Evolutionary conservation across 805 yeast species (phyloP).

Genomic region (Candida tallmaniae): DNA sequence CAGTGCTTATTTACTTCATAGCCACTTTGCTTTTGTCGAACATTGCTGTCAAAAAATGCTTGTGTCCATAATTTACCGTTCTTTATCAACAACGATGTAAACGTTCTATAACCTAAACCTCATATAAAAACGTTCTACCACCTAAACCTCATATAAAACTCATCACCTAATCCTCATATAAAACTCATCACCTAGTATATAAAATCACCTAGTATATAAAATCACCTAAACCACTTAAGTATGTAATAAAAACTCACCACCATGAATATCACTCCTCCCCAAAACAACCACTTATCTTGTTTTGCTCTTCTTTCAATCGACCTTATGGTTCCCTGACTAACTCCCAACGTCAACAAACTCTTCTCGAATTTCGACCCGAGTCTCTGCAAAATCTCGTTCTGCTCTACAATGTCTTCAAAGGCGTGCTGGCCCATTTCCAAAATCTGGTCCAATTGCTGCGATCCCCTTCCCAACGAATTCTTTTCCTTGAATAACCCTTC

Average conservation of each 20-base stretch:
- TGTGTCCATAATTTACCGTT: too few species aligned
- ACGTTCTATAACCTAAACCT: too few species aligned
- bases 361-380: constrained; percentile 63
- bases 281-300: constrained; percentile 84
- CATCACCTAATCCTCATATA: too few species aligned
- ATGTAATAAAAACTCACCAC: constrained; percentile 65
- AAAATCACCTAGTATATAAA: too few species aligned
- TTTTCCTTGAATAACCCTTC: constrained; percentile 72
- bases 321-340: constrained; percentile 78
- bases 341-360: constrained; percentile 76
- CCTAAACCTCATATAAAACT: too few species aligned
- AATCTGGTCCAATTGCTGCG: constrained; percentile 82
- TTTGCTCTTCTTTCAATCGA: constrained; percentile 75
- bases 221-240: constrained; percentile 55
- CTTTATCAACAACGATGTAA: too few species aligned
- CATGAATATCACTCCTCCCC: constrained; percentile 62
- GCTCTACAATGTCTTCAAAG: constrained; percentile 80
- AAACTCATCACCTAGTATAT: too few species aligned
- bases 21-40: too few species aligned
- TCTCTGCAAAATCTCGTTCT: constrained; percentile 63
- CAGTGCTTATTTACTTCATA: too few species aligned
- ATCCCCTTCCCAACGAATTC: constrained; percentile 59
- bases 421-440: constrained; percentile 86
- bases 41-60: too few species aligned
- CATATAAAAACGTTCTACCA: too few species aligned